These are phyloP conservation scores for Phellopilus nigrolimitatus DNA, from an alignment of 1,284 basidiomycete species.

Conservation along the genomic window DNA sequence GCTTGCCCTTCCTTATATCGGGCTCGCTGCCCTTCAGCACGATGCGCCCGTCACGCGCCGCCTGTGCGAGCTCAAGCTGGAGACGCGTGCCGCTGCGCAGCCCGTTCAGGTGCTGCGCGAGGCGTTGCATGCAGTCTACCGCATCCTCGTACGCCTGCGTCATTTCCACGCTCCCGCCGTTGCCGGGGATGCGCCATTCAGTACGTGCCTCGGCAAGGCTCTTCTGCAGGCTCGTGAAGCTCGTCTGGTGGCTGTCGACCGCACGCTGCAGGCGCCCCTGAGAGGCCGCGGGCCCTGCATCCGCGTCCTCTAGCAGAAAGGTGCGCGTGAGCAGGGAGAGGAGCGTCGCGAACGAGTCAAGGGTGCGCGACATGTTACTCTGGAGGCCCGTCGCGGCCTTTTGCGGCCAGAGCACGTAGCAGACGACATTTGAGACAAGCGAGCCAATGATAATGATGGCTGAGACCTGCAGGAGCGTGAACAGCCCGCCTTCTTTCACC, in stretches of 20 bases:
- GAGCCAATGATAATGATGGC: constrained; percentile 79
- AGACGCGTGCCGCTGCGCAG: constrained; percentile 77
- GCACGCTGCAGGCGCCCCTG: constrained; percentile 67
- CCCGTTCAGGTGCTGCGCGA: constrained; percentile 89
- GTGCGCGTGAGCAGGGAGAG: constrained; percentile 75
- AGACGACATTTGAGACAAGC: constrained; percentile 77
- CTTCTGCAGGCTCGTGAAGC: constrained; percentile 83
- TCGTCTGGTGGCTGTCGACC: constrained; percentile 77
- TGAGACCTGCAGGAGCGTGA: constrained; percentile 68
- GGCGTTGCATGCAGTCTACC: constrained; percentile 75
- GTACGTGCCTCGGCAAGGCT: constrained; percentile 80
- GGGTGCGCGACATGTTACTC: constrained; percentile 76
- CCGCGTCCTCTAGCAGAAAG: constrained; percentile 75
- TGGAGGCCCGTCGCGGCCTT: constrained; percentile 84
- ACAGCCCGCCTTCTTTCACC: constrained; percentile 85
- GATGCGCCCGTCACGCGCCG: constrained; percentile 53
- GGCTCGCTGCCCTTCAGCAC: constrained; percentile 27
- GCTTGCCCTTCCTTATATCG: constrained; percentile 22
- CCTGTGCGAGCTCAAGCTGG: constrained; percentile 75
- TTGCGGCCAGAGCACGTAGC: constrained; percentile 78
- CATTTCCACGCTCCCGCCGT: constrained; percentile 37
- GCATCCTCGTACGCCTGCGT: constrained; percentile 76
- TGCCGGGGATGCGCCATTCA: no score
- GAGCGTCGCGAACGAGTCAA: constrained; percentile 84
- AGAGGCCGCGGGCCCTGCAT: constrained; percentile 42